Evolutionary conservation across 352 stramenopile genomes (phyloP).

Genomic region (Phytophthora macrochlamydospora): DNA sequence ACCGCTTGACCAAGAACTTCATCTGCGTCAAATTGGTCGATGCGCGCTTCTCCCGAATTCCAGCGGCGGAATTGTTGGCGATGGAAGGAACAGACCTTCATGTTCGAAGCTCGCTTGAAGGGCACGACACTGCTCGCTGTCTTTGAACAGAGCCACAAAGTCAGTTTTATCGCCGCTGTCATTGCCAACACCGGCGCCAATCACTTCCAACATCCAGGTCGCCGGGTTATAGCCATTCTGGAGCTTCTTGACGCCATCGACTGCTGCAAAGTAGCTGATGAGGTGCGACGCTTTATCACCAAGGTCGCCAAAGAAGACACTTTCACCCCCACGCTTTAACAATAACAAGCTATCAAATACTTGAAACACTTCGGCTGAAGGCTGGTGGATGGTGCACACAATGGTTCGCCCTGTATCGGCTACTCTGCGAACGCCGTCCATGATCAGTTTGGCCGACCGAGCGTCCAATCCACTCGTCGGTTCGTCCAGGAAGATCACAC

Average conservation of each 20-base stretch:
- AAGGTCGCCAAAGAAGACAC: constrained; percentile 60
- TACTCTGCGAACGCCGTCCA: constrained; percentile 90
- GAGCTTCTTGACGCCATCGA: constrained; percentile 49
- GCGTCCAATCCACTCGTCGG: constrained; percentile 90
- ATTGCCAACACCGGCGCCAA: constrained; percentile 47
- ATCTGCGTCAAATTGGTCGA: constrained; percentile 28
- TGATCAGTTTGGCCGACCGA: constrained; percentile 83
- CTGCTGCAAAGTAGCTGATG: constrained; percentile 21
- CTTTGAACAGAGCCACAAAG: constrained; percentile 39
- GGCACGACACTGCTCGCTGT: constrained; percentile 25
- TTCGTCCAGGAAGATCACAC: constrained; percentile 90
- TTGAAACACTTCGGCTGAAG: constrained; percentile 74
- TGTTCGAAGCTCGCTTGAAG: constrained; percentile 33
- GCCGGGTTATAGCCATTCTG: constrained; percentile 76
- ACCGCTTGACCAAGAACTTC: constrained; percentile 50
- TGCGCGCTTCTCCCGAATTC: constrained; percentile 45
- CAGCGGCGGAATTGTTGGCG: constrained; percentile 28
- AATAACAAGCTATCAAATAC: constrained; percentile 81
- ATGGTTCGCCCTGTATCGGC: constrained; percentile 57
- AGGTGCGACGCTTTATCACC: constrained; percentile 38
- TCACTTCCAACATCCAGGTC: constrained; percentile 32
- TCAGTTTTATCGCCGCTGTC: constrained; percentile 24
- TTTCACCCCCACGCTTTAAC: constrained; percentile 51
- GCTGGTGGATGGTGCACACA: constrained; percentile 63
- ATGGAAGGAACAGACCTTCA: constrained; percentile 27